A percentile compares a stretch with the other conserved stretches of the same genome.
phyloP scores from a whole-genome alignment of 2,329 filamentous ascomycete genomes.

The Bipolaris oryzae region DNA sequence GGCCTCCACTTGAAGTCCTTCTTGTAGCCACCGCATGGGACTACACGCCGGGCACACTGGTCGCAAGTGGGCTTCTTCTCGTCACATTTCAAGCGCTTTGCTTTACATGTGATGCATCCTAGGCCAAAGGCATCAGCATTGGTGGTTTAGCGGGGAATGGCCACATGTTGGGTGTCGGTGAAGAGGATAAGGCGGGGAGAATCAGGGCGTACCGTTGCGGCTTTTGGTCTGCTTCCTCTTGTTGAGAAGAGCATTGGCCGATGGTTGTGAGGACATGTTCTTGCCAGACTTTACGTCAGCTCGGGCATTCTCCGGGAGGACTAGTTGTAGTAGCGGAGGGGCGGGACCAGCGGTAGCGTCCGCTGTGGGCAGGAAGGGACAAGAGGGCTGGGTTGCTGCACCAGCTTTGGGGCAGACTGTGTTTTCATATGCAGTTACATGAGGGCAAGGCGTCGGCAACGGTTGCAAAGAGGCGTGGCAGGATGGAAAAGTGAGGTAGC shows the following conservation, averaged over 20 bases:
- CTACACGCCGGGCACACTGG: conserved; percentile 69
- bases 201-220: conserved; percentile 67
- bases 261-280: conserved; percentile 34
- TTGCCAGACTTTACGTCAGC: conserved; percentile 19
- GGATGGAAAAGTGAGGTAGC: neutral
- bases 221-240: conserved; percentile 78
- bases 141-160: neutral
- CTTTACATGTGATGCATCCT: conserved; percentile 77
- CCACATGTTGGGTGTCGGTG: neutral
- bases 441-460: conserved; percentile 2
- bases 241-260: conserved; percentile 49
- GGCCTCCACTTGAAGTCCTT: conserved; percentile 78
- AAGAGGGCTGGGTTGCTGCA: conserved; percentile 16
- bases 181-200: neutral
- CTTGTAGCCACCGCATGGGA: conserved; percentile 72
- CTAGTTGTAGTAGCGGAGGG: conserved; percentile 41
- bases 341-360: conserved; percentile 67
- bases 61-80: conserved; percentile 72
- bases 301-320: conserved; percentile 16
- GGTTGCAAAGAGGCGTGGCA: neutral
- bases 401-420: conserved; percentile 21
- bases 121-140: conserved; percentile 15
- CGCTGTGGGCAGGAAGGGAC: conserved; percentile 47
- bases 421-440: conserved; percentile 7
- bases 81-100: conserved; percentile 75